Conservation (phyloP, 768 basidiomycete genomes). For the Mycena sanguinolenta region DNA sequence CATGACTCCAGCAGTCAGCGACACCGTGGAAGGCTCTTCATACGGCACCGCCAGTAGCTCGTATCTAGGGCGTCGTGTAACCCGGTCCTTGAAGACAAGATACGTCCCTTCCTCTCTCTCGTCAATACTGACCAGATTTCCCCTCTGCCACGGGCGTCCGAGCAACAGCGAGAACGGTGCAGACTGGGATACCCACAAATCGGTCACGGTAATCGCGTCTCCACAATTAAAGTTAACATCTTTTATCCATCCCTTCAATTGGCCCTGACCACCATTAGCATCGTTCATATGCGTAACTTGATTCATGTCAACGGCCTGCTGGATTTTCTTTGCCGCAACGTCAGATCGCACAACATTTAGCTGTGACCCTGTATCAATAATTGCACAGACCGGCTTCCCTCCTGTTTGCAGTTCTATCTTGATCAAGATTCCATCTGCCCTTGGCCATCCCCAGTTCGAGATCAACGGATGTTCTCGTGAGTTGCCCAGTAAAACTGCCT, state of each 20-base stretch:
- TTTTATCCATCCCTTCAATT: neutral
- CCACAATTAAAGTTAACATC: neutral
- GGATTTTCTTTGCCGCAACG: neutral
- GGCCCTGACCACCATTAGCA: neutral
- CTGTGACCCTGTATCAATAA: neutral
- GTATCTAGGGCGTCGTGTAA: neutral
- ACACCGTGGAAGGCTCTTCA: neutral
- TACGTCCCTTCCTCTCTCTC: neutral
- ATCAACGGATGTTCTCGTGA: too few species aligned
- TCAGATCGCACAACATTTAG: neutral
- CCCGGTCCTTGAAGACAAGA: neutral
- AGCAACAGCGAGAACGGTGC: neutral
- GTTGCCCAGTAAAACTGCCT: too few species aligned
- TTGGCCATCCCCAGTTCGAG: too few species aligned
- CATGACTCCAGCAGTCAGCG: too few species aligned
- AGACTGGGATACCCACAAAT: neutral
- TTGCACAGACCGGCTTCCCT: neutral
- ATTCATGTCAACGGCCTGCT: neutral
- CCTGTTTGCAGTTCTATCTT: too few species aligned
- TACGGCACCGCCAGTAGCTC: neutral
- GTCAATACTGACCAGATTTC: neutral
- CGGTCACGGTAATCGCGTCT: neutral
- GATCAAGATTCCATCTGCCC: too few species aligned
- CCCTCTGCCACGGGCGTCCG: neutral
- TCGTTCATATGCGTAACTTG: neutral